Percentiles rank a stretch among this genome's conserved stretches.
Evolutionary conservation across 768 basidiomycete genomes (phyloP).

Genomic region (Boletellus ananas): DNA sequence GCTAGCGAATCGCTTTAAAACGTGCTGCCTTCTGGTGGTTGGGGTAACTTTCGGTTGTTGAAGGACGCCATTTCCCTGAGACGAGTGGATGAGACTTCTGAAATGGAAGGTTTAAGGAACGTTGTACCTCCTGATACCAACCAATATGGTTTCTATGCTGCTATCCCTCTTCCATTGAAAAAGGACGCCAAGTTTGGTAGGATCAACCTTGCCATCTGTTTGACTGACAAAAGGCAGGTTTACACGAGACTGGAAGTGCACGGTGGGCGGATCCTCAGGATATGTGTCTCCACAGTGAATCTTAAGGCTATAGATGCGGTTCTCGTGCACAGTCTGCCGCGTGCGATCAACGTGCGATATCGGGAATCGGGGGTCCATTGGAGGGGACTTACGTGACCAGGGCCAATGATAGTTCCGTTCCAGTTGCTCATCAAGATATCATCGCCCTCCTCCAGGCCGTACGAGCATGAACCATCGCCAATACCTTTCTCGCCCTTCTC

Average conservation of each 20-base stretch:
- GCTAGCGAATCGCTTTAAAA: constrained; percentile 40
- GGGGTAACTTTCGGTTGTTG: constrained; percentile 89
- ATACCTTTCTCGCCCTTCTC: constrained; percentile 99
- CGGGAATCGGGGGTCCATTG: constrained; percentile 4
- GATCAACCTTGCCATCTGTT: constrained; percentile 74
- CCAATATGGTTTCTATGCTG: constrained; percentile 85
- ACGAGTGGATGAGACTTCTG: constrained; percentile 4
- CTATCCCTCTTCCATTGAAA: constrained; percentile 68
- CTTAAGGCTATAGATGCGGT: constrained; percentile 94
- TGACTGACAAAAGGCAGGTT: constrained; percentile 90
- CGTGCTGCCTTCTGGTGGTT: constrained; percentile 84
- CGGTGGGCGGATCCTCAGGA: constrained; percentile 72
- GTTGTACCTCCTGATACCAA: constrained; percentile 85
- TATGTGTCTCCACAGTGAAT: constrained; percentile 78
- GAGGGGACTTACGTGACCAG: constrained; percentile 77
- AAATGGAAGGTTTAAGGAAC: neutral
- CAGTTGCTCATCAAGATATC: constrained; percentile 98
- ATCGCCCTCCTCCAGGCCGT: constrained; percentile 91
- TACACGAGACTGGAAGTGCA: constrained; percentile 85
- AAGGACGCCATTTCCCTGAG: constrained; percentile 91
- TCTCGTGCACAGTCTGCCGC: constrained; percentile 90
- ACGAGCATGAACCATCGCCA: constrained; percentile 96
- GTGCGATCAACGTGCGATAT: constrained; percentile 15
- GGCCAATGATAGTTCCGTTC: constrained; percentile 99
- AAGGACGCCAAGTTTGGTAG: constrained; percentile 65